Evolutionary conservation across 495 filamentous ascomycete species (phyloP), one percentile per base, ranked within the genome.

Genomic region (Tuber borchii): DNA sequence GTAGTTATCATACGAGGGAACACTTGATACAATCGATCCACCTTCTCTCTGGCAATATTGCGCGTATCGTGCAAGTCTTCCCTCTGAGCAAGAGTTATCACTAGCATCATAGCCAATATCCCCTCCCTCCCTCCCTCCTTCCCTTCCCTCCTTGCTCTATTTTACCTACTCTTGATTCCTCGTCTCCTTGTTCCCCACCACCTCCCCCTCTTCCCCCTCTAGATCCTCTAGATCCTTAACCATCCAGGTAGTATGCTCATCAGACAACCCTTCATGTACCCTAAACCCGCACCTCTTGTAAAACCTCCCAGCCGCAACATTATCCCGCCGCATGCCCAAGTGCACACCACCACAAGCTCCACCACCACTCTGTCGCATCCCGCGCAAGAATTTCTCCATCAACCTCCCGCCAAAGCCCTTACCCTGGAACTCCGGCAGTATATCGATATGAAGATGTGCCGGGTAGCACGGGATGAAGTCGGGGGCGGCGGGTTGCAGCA

Each of bases 381-480:
- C 40, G 2, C 46, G 17, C 40, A 75, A n/a, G 65, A 79, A 79
- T 56, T 39, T 46, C 42, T 61, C 42, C 70, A 79, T 78, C 44
- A 79, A 44, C 37, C 40, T 56, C 26, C 72, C 43, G 12, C 78
- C 78, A 39, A 74, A 79, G 14, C 77, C 77, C 17, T 75, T 72
- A 7, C 51, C 20, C 72, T 78, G 77, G 34, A 77, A 71, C 19
- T 69, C 77, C 39, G 76, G 70, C 31, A 79, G 56, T 51, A 79
- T 79, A 31, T 78, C 45, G 17, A 79, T 71, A 44, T 79, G 78
- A 9, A 79, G 73, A 26, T 75, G 77, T 9, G 76, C 78, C n/a
- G 78, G 78, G 65, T 70, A 78, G 44, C 46, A 17, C 43, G 69
- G 40, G 72, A 75, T 56, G 69, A 70, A 75, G 39, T 26, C 51